These are phyloP conservation scores for Aechmea fasciata DNA, from an alignment of 176 grass and related monocot genomes.

Conservation along the genomic window DNA sequence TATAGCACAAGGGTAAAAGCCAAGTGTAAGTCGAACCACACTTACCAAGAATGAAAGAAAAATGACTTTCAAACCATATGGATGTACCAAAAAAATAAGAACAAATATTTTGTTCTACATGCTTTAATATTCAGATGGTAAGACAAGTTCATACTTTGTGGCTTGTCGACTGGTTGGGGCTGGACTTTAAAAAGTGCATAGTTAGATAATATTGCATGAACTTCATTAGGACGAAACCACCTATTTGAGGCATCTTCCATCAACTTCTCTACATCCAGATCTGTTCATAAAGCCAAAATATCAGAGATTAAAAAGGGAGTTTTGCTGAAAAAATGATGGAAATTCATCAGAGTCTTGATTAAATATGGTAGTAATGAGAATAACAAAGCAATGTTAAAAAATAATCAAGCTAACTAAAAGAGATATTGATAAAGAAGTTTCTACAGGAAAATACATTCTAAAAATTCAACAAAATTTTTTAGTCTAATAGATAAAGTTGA, in stretches of 20 bases:
- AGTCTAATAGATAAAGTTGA: too few species aligned
- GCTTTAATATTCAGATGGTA: conserved; percentile 3
- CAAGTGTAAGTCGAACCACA: too few species aligned
- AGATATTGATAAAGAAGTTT: not conserved
- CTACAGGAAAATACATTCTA: not conserved
- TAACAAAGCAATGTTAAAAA: not conserved
- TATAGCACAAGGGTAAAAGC: too few species aligned
- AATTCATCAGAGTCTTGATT: not conserved
- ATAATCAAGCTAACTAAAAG: not conserved
- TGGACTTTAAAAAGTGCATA: conserved; percentile 52
- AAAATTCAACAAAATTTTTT: not conserved
- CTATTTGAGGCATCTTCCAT: conserved; percentile 37
- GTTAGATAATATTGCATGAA: conserved; percentile 75
- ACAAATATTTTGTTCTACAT: conserved; percentile 4
- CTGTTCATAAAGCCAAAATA: conserved; percentile 33
- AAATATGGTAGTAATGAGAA: not conserved
- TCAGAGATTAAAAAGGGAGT: not conserved
- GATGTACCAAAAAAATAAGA: conserved; percentile 7
- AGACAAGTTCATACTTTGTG: conserved; percentile 41
- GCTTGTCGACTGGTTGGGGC: conserved; percentile 57
- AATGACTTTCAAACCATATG: not conserved
- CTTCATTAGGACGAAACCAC: conserved; percentile 91
- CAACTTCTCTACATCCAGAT: conserved; percentile 69
- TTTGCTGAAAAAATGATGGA: not conserved
- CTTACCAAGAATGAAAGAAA: too few species aligned